A percentile compares a stretch with the other conserved stretches of the same genome.
Evolutionary conservation across 2,329 filamentous ascomycete genomes (phyloP).

Genomic region (Phialophora expanda): DNA sequence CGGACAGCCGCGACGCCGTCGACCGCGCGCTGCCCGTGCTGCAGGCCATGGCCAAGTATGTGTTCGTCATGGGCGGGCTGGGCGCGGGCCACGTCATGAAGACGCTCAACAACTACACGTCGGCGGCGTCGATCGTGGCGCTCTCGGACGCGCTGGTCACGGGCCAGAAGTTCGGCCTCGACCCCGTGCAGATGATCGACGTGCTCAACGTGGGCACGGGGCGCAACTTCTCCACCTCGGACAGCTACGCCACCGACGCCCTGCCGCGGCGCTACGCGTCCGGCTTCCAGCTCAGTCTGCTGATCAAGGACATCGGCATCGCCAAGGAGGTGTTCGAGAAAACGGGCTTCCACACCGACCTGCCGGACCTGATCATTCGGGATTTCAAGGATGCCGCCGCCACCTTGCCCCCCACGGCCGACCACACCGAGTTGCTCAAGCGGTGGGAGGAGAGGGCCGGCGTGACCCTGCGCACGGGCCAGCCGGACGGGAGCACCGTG

Average conservation of each 20-base stretch:
- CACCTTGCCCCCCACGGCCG: constrained; percentile 26
- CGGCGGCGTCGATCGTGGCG: constrained; percentile 34
- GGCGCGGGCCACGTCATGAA: constrained; percentile 37
- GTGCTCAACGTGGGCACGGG: constrained; percentile 51
- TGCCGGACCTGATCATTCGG: constrained; percentile 33
- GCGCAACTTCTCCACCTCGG: constrained; percentile 44
- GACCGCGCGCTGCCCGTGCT: constrained; percentile 33
- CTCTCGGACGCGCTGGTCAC: constrained; percentile 34
- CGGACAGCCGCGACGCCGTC: constrained; percentile 29
- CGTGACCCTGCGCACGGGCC: constrained; percentile 26
- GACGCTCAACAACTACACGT: constrained; percentile 38
- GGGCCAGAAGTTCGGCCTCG: constrained; percentile 36
- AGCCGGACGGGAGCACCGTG: constrained; percentile 27
- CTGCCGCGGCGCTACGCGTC: constrained; percentile 33
- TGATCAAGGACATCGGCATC: constrained; percentile 37
- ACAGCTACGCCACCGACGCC: constrained; percentile 40
- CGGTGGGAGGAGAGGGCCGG: constrained; percentile 32
- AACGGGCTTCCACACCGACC: constrained; percentile 26
- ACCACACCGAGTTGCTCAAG: constrained; percentile 35
- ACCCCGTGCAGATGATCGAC: constrained; percentile 46
- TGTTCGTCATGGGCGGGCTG: constrained; percentile 37
- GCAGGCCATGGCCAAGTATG: constrained; percentile 36
- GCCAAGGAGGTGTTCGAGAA: constrained; percentile 36
- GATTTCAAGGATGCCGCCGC: constrained; percentile 38
- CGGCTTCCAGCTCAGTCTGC: constrained; percentile 34